A percentile compares a stretch with the other conserved stretches of the same genome.
phyloP scores from a whole-genome alignment of 352 stramenopile species.

The Thalassiosira exigua region DNA sequence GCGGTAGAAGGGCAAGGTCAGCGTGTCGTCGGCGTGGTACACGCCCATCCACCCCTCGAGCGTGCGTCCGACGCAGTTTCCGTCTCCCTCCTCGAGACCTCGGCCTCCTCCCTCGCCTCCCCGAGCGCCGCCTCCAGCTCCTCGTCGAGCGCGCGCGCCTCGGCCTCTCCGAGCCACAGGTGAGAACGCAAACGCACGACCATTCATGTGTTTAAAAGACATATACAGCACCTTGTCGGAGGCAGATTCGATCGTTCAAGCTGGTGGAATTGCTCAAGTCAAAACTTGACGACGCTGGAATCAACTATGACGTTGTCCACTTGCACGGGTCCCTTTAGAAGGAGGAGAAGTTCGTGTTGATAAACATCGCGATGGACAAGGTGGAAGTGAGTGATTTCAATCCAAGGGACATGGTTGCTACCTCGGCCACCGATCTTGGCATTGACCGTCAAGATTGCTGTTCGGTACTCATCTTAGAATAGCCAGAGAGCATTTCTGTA shows the following conservation, averaged over 20 bases:
- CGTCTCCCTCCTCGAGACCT: no score
- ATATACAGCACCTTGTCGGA: no score
- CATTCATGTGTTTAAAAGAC: no score
- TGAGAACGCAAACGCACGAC: no score
- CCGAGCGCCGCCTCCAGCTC: no score
- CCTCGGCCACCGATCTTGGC: slow-evolving; percentile 6
- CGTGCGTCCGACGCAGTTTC: slow-evolving; percentile 81
- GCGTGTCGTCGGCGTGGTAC: slow-evolving; percentile 53
- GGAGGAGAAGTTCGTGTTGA: slow-evolving; percentile 10
- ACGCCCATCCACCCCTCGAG: slow-evolving; percentile 83
- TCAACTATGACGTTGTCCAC: slow-evolving; percentile 1
- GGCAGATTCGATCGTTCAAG: not conserved
- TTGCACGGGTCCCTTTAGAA: not conserved
- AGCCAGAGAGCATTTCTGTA: not conserved
- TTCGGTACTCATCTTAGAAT: not conserved
- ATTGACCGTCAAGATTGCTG: not conserved
- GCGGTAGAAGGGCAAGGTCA: slow-evolving; percentile 85
- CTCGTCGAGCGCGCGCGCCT: no score
- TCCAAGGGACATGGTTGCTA: not conserved
- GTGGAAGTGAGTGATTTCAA: not conserved
- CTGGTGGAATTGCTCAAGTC: not conserved
- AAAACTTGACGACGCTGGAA: slow-evolving; percentile 1
- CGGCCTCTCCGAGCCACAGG: no score
- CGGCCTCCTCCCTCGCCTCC: no score
- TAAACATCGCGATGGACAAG: not conserved